Base-by-base conservation (phyloP, 345 rosid genomes). In the Alliaria petiolata region DNA sequence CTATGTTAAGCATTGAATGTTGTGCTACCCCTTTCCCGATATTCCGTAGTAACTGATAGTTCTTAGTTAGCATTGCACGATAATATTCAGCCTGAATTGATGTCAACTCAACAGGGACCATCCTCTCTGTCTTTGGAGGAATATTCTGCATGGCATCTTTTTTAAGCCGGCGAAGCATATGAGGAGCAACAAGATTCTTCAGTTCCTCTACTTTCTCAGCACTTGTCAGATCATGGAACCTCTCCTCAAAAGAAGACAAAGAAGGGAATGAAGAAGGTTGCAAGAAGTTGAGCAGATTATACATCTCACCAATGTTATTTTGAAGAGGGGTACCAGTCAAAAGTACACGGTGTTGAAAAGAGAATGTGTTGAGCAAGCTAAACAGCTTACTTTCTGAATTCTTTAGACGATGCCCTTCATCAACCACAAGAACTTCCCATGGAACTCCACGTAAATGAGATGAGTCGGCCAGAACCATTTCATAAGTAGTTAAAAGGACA, bases 351-450 rank as follows among this genome's bases (percentile, higher is more conserved):
- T 95, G 99, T 66, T 90, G 98, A 82, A 95, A 95, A 67, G 97
- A 88, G 81, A 92, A 88, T 59, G 99, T 69, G 79, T 95, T 95
- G 49, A 95, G 96, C 89, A 95, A 84, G 85, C 92, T 90, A 77
- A 95, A 95, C 80, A 92, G 91, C 83, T 95, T 95, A 72, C 99
- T 92, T 70, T 83, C 97, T 17, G 99, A 89, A 76, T 95, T 95
- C 83, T 95, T 95, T 76, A 95, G 77, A 54, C 99, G 96, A 72
- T 95, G 99, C 56, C 99, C 98, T 83, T 95, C 99, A 71, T 95
- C 99, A 82, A 95, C 99, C 77, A 95, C 91, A 79, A 95, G 99
- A 82, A 95, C 98, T 85, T 95, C 99, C 99, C 99, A 95, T 4
- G 97, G 99, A 83, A 92, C 95, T 71, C 98, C 98, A 70, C 98